phyloP scores from a whole-genome alignment of 306 rosid genomes.

The Quercus variabilis region DNA sequence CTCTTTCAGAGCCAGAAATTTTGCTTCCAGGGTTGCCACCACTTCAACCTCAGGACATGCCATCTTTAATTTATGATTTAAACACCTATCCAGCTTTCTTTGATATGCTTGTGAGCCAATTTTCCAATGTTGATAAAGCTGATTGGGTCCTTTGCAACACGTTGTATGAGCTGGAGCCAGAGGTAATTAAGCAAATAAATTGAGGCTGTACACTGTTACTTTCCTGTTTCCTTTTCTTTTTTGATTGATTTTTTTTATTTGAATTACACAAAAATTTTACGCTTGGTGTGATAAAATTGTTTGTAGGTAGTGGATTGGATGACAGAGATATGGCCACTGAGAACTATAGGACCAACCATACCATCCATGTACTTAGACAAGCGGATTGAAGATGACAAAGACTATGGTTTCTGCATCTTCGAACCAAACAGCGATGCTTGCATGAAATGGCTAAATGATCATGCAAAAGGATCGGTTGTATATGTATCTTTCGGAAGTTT shows the following conservation, averaged over 20 bases:
- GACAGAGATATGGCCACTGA: conserved; percentile 41
- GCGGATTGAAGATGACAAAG: conserved; percentile 34
- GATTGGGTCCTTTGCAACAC: conserved; percentile 55
- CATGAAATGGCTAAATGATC: conserved; percentile 36
- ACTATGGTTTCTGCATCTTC: conserved; percentile 40
- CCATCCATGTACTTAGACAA: conserved; percentile 50
- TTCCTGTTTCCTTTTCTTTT: background rate
- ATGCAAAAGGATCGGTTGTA: background rate
- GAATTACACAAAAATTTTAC: background rate
- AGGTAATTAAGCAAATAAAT: conserved; percentile 28
- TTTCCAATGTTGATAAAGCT: conserved; percentile 39
- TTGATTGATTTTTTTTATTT: background rate
- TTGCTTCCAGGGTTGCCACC: conserved; percentile 39
- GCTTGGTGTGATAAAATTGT: background rate
- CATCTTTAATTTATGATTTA: conserved; percentile 35
- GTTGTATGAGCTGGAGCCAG: conserved; percentile 50
- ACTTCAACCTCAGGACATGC: conserved; percentile 44
- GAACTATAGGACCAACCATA: conserved; percentile 61
- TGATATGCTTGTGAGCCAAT: conserved; percentile 46
- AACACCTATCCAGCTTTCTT: conserved; percentile 46
- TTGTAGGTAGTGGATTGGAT: conserved; percentile 47
- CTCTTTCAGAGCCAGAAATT: conserved; percentile 21
- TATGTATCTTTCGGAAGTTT: background rate
- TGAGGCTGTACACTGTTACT: background rate
- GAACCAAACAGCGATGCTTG: conserved; percentile 13